Conservation (phyloP, 1,139 yeast species). For the Taphrina communis region DNA sequence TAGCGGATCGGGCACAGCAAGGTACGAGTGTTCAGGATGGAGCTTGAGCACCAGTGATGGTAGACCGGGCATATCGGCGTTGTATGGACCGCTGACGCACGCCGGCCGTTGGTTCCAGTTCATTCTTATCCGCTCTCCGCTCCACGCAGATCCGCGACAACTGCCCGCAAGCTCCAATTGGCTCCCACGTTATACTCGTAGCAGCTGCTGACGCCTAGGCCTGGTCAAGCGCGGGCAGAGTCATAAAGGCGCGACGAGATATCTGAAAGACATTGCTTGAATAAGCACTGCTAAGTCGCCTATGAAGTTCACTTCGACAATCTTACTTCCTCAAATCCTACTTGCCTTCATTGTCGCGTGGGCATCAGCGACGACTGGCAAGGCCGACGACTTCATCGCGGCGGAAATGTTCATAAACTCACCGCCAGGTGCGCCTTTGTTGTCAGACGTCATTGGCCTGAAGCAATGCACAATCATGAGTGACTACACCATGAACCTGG, state of each 20-base stretch:
- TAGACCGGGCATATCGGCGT: not conserved
- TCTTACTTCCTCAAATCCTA: not conserved
- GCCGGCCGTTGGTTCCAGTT: not conserved
- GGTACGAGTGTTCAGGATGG: too few relatives aligned
- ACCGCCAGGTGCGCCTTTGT: conserved; percentile 24
- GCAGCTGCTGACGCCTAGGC: too few relatives aligned
- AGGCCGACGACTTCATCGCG: not conserved
- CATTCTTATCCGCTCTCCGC: not conserved
- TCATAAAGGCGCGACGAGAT: too few relatives aligned
- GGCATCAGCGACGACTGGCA: conserved; percentile 1
- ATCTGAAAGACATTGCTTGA: too few relatives aligned
- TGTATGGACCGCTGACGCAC: conserved; percentile 3
- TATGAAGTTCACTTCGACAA: not conserved
- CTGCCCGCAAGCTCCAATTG: not conserved
- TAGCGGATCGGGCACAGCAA: too few relatives aligned
- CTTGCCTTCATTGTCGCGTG: not conserved
- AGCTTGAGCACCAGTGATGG: too few relatives aligned
- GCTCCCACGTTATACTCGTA: too few relatives aligned
- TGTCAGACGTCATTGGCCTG: conserved; percentile 28
- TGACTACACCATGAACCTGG: conserved; percentile 29
- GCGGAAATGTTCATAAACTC: conserved; percentile 12
- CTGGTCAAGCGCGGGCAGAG: too few relatives aligned
- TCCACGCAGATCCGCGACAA: not conserved
- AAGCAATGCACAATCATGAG: conserved; percentile 39
- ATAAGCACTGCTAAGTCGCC: too few relatives aligned